Evolutionary conservation across 2,329 filamentous ascomycete species (phyloP), one percentile per base, ranked within the genome.

Genomic region (Colletotrichum caudatum): DNA sequence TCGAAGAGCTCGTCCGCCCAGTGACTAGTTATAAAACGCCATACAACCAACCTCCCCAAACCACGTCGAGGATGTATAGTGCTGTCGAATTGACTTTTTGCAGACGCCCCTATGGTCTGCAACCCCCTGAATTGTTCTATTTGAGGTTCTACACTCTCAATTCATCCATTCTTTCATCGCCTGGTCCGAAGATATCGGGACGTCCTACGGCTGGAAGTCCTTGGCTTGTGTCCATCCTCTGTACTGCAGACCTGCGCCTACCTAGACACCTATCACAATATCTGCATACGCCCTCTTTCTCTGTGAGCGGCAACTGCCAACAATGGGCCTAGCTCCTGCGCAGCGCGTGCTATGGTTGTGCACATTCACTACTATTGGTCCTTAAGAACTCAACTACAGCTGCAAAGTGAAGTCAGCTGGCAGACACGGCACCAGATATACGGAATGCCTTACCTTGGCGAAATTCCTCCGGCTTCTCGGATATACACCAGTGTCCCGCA

Each of bases 401-500:
- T 92, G 73, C 57, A 39, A 29, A 35, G 37, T 18, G 14, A 3
- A 33, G 51, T 76, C 39, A 75, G 71, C 48, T 11, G 50, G 29
- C 14, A 50, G n/a, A 41, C 29, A 18, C 5, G 29, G 29, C 20
- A 7, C 46, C 23, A 11, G 8, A 18, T 29, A 26, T 14, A 23
- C 48, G 67, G 41, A 62, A 23, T 35, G 56, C 79, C 87, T 79
- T 79, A 94, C 93, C 91, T 85, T 88, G 84, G 78, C 91, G 89
- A 75, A 97, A 97, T 12, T 86, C 90, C 78, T 94, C 90, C 0
- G 94, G 94, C 76, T 94, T 91, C 84, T 97, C 94, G n/a, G 93
- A 94, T 73, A 95, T 94, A 6, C 97, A 84, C 94, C 94, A 97
- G 80, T 97, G 94, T 0, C 94, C 94, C 11, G 91, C 88, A 48